phyloP scores from a whole-genome alignment of 768 basidiomycete species.

The Termitomyces sp. region DNA sequence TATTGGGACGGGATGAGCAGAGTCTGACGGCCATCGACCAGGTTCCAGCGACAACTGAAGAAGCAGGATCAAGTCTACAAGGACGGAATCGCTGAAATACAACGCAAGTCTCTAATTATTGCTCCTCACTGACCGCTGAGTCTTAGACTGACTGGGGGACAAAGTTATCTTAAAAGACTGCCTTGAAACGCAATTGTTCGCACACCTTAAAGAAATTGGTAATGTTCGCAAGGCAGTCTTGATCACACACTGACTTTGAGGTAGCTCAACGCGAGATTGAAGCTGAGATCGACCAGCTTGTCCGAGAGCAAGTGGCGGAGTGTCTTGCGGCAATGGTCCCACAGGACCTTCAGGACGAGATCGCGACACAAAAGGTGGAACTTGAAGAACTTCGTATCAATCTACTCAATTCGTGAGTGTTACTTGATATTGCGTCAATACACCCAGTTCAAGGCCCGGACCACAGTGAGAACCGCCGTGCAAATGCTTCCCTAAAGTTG shows the following conservation, averaged over 20 bases:
- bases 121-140: background rate
- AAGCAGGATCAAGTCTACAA: slow-evolving; percentile 43
- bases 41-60: slow-evolving; percentile 43
- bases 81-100: slow-evolving; percentile 47
- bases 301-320: slow-evolving; percentile 47
- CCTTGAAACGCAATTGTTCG: slow-evolving; percentile 41
- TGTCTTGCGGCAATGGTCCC: slow-evolving; percentile 49
- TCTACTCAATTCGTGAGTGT: slow-evolving; percentile 57
- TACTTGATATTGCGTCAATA: background rate
- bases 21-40: slow-evolving; percentile 19
- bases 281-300: slow-evolving; percentile 47
- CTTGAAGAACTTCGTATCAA: slow-evolving; percentile 45
- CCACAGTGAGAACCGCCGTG: slow-evolving; percentile 54
- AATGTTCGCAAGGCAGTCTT: slow-evolving; percentile 8
- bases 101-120: slow-evolving; percentile 33
- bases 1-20: background rate
- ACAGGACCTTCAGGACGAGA: slow-evolving; percentile 45
- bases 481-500: slow-evolving; percentile 47
- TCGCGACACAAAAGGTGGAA: slow-evolving; percentile 41
- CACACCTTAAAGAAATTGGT: slow-evolving; percentile 47
- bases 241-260: slow-evolving; percentile 1
- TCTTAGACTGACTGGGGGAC: background rate
- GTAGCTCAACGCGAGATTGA: slow-evolving; percentile 50
- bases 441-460: background rate
- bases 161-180: slow-evolving; percentile 48